phyloP scores from a whole-genome alignment of 148 eudicot genomes.

The Nepenthes gracilis region DNA sequence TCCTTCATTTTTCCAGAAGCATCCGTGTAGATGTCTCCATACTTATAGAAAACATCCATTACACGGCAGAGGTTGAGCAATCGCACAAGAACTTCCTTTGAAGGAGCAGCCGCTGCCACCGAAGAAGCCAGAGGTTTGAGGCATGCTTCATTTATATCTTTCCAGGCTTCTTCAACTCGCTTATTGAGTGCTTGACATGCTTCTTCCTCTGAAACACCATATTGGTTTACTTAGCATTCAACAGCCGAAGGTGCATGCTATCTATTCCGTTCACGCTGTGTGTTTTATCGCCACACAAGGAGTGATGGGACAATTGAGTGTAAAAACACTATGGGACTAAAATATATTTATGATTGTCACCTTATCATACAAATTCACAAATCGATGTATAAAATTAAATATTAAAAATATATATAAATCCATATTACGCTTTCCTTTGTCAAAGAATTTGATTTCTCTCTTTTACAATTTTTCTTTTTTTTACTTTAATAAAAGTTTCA shows the following conservation, averaged over 20 bases:
- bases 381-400: too few species aligned
- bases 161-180: slow-evolving; percentile 31
- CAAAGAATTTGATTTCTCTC: too few species aligned
- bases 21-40: slow-evolving; percentile 17
- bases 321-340: not conserved
- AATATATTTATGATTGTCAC: not conserved
- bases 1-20: not conserved
- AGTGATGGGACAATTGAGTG: not conserved
- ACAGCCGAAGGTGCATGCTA: slow-evolving; percentile 25
- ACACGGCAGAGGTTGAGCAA: slow-evolving; percentile 24
- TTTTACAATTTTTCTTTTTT: too few species aligned
- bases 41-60: slow-evolving; percentile 25
- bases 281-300: not conserved
- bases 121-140: slow-evolving; percentile 13
- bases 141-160: slow-evolving; percentile 26
- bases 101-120: too few species aligned
- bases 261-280: slow-evolving; percentile 26
- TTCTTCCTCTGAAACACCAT: slow-evolving; percentile 20
- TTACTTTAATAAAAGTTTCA: too few species aligned
- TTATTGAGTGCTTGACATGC: slow-evolving; percentile 10
- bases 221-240: slow-evolving; percentile 34
- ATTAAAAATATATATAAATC: too few species aligned
- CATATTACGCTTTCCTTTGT: too few species aligned
- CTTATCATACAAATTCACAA: too few species aligned
- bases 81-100: slow-evolving; percentile 21